phyloP scores from a whole-genome alignment of 2,329 filamentous ascomycete genomes.

The Trichoderma brevicompactum region DNA sequence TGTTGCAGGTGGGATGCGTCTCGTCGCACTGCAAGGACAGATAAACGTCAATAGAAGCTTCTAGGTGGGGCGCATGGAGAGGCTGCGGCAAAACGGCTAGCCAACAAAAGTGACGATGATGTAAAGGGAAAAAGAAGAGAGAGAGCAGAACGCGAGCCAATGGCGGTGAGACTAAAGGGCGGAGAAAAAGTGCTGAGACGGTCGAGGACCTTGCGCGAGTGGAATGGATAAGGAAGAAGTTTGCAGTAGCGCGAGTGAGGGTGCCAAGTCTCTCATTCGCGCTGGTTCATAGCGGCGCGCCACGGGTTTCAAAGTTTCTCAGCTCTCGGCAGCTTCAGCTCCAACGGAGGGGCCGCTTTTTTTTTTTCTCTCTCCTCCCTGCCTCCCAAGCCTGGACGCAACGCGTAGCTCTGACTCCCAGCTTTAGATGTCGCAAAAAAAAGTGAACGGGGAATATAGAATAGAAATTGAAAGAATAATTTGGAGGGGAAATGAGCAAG shows the following conservation, averaged over 20 bases:
- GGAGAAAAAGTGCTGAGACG: constrained; percentile 11
- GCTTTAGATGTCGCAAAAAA: neutral
- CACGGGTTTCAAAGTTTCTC: constrained; percentile 20
- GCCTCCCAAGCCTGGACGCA: neutral
- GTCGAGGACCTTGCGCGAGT: constrained; percentile 7
- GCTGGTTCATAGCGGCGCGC: constrained; percentile 22
- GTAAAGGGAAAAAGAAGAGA: neutral
- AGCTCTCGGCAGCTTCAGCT: constrained; percentile 14
- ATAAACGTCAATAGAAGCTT: constrained; percentile 36
- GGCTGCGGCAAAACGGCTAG: constrained; percentile 1
- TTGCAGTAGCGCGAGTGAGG: neutral
- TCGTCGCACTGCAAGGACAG: constrained; percentile 80
- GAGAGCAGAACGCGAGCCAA: constrained; percentile 1
- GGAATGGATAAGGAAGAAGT: constrained; percentile 12
- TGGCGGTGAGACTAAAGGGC: constrained; percentile 24
- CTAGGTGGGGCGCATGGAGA: constrained; percentile 20
- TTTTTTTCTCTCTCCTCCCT: neutral
- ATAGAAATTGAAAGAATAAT: constrained; percentile 29
- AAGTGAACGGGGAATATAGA: constrained; percentile 7
- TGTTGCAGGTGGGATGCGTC: constrained; percentile 87
- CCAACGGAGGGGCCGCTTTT: constrained; percentile 18
- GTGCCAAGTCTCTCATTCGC: constrained; percentile 18
- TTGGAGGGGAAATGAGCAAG: constrained; percentile 12
- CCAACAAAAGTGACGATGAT: constrained; percentile 5
- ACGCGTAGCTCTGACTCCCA: neutral